Evolutionary conservation across 495 filamentous ascomycete species (phyloP), one percentile per base, ranked within the genome.

Genomic region (Aspergillus asperescens): DNA sequence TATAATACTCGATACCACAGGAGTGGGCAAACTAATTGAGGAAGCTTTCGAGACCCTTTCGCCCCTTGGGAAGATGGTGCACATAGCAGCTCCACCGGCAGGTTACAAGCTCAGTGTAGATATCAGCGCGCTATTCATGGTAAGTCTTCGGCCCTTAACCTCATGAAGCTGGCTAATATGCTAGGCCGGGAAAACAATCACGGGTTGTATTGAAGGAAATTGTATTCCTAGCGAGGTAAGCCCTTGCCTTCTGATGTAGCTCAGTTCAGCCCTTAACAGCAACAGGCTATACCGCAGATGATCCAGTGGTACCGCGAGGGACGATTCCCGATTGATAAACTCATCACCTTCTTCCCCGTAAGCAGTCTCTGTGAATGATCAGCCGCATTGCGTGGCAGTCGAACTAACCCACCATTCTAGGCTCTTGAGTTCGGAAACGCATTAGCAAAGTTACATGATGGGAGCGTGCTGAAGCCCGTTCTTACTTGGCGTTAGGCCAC

Each of bases 1-100:
- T 49, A 45, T 72, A 18, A 66, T 63, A 0, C 59, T 73, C 8
- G 72, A 75, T 18, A 67, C 69, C 5, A 70, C 71, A 4, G 70
- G 72, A 0, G 57, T 63, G 7, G 60, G 63, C 12, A 42, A n/a
- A 0, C 56, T 72, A 8, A 59, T 75, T 3, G 57, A 64, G 42
- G 59, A 52, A 1, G 62, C 63, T 51, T 44, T 75, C 6, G 58
- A 70, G 7, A 45, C 54, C 13, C 53, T 68, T 13, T 56, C 57
- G 10, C 52, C 51, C 7, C 41, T 56, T 7, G 72, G 70, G 1
- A 59, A 69, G 25, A 50, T 67, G 16, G 57, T 68, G 7, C 54
- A 66, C 20, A 66, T 74, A 6, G 72, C 72, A 0, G 57, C 65
- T 9, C 65, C 71, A 0, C 65, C 69, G 12, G 31, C 46, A 19